Base-by-base conservation (phyloP, 495 filamentous ascomycete genomes). In the Cenococcum geophilum region DNA sequence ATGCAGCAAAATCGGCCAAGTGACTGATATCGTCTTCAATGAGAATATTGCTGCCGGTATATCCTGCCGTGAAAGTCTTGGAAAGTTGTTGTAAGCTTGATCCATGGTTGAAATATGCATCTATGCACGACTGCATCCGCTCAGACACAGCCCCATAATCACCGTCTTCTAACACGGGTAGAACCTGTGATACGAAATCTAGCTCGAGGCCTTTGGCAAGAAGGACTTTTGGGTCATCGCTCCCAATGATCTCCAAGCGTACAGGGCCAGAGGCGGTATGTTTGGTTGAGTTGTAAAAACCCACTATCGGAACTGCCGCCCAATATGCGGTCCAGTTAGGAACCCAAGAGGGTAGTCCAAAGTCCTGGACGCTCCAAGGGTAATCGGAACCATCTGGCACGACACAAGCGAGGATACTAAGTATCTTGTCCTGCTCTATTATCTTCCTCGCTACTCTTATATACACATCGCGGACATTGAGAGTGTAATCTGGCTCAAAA, bases 301-400 rank as follows among this genome's bases (percentile, higher is more conserved):
- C 35, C 34, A 51, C 40, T 11, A 66, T 42, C 9, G 64, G 55
- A 51, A 55, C 43, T 18, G 48, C 27, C 3, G 62, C 35, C 0
- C 21, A 21, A 37, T 62, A 55, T 12, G 5, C 21, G 16, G 21
- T 51, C 64, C 64, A 66, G 48, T 66, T 21, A 18, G 64, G 64
- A 1, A 66, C 64, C 64, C 64, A 66, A 11, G 36, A 50, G 10
- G 64, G 64, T 12, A 61, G 22, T 40, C 36, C 52, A 16, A 52
- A 20, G 23, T 11, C 27, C 10, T 36, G 12, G 1, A 23, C 32
- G 23, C 16, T 27, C 4, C n/a, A 35, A 23, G 18, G 25, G 16
- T n/a, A 5, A 36, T 16, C 14, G 21, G 18, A 20, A 8, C 22
- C 55, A 25, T 54, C 37, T 43, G 43, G 18, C 12, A 47, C 45